Percentiles rank a stretch among this genome's conserved stretches.
phyloP scores from a whole-genome alignment of 1,284 basidiomycete species.

The Cutaneotrichosporon curvatum region DNA sequence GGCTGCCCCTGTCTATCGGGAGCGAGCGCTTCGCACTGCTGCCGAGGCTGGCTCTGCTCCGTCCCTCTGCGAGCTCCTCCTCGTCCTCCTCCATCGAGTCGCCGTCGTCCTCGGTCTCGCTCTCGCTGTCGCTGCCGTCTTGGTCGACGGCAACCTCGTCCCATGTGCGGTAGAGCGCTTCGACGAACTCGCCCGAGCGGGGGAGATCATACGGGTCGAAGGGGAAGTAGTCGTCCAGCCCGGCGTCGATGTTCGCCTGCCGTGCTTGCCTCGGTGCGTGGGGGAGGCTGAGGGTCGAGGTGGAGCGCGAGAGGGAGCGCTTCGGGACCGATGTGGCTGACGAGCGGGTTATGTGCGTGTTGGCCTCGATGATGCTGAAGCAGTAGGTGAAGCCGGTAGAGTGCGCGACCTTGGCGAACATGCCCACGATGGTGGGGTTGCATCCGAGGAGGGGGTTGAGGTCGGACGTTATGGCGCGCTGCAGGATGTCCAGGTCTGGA shows the following conservation, averaged over 20 bases:
- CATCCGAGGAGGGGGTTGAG: conserved; percentile 90
- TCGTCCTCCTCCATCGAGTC: conserved; percentile 1
- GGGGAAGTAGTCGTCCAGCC: conserved; percentile 92
- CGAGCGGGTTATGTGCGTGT: conserved; percentile 43
- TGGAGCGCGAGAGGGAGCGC: neutral
- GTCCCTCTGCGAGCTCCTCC: conserved; percentile 2
- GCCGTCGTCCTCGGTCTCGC: conserved; percentile 46
- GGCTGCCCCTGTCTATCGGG: conserved; percentile 10
- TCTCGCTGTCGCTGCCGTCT: conserved; percentile 36
- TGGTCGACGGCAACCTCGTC: conserved; percentile 47
- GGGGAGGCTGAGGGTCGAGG: conserved; percentile 5
- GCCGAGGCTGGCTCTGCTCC: neutral
- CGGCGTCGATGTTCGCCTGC: conserved; percentile 53
- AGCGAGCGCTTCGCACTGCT: conserved; percentile 1
- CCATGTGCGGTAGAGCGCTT: conserved; percentile 53
- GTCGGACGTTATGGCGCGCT: conserved; percentile 70
- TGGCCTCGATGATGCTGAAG: conserved; percentile 85
- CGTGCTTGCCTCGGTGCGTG: conserved; percentile 32
- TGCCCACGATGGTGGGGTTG: conserved; percentile 79
- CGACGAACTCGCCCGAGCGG: conserved; percentile 47
- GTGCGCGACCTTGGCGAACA: conserved; percentile 91
- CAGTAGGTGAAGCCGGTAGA: conserved; percentile 90
- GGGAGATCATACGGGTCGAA: conserved; percentile 96
- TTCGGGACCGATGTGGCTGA: neutral
- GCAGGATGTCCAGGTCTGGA: conserved; percentile 67